These are phyloP conservation scores for Rutidosis leptorrhynchoides DNA, from an alignment of 129 eudicot species.

Conservation along the genomic window DNA sequence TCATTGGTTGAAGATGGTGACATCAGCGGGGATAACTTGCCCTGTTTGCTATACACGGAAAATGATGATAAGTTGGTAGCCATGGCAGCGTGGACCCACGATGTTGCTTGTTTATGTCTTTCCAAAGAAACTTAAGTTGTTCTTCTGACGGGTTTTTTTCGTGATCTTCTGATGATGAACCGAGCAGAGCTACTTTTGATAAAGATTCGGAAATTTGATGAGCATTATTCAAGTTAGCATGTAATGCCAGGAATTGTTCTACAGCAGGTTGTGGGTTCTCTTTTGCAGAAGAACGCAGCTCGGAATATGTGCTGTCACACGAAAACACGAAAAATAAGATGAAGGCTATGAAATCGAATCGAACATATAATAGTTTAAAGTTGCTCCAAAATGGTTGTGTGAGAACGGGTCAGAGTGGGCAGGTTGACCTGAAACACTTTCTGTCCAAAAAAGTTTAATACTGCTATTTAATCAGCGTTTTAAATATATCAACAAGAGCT, in stretches of 20 bases:
- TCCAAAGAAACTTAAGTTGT: constrained; percentile 49
- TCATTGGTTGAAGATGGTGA: constrained; percentile 31
- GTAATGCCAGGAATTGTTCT: constrained; percentile 73
- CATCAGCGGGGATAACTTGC: constrained; percentile 24
- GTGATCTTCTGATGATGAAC: constrained; percentile 52
- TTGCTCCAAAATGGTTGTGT: neutral
- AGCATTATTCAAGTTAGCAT: constrained; percentile 52
- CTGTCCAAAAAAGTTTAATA: neutral
- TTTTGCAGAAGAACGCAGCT: constrained; percentile 68
- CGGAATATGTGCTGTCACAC: constrained; percentile 68
- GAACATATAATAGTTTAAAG: neutral
- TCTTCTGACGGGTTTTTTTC: constrained; percentile 73
- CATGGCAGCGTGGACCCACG: constrained; percentile 89
- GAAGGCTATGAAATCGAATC: neutral
- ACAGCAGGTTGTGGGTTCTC: constrained; percentile 86
- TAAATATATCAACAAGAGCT: neutral
- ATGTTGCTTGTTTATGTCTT: constrained; percentile 69
- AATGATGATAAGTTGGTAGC: constrained; percentile 75
- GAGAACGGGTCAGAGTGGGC: neutral
- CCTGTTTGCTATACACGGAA: constrained; percentile 52
- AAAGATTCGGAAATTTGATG: constrained; percentile 54
- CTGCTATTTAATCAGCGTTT: neutral
- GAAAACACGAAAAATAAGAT: constrained; percentile 9
- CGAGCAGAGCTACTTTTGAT: constrained; percentile 41
- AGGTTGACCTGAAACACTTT: constrained; percentile 5